phyloP scores from a whole-genome alignment of 75 land plant species.

The Larix kaempferi region DNA sequence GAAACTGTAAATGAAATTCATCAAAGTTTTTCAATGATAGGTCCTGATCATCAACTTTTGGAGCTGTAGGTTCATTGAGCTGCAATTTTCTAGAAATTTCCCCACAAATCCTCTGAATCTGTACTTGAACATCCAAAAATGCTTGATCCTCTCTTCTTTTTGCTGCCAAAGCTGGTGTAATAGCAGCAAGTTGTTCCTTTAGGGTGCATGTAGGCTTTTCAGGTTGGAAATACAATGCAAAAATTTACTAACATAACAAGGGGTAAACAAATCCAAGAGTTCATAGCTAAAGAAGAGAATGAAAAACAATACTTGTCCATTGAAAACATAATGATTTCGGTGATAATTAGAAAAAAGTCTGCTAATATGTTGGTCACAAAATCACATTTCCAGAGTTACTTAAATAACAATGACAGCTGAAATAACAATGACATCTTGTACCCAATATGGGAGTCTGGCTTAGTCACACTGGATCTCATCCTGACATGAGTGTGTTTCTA shows the following conservation, averaged over 20 bases:
- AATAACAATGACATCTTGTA: too few relatives aligned
- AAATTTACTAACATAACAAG: background rate
- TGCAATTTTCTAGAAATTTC: slow-evolving; percentile 68
- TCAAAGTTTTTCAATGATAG: slow-evolving; percentile 76
- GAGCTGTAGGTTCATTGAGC: slow-evolving; percentile 17
- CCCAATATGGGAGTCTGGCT: background rate
- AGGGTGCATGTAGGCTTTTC: slow-evolving; percentile 79
- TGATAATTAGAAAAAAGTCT: background rate
- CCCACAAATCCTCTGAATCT: slow-evolving; percentile 74
- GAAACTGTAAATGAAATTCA: slow-evolving; percentile 77
- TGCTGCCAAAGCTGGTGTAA: slow-evolving; percentile 75
- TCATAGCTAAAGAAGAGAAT: background rate
- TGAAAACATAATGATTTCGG: background rate
- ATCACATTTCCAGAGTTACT: background rate
- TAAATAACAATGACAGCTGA: background rate
- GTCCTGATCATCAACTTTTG: slow-evolving; percentile 67
- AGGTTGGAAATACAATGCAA: slow-evolving; percentile 34
- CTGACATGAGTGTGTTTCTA: background rate
- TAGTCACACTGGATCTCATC: background rate
- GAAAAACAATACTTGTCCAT: background rate
- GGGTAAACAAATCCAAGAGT: background rate
- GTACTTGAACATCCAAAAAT: slow-evolving; percentile 76
- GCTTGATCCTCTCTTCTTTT: slow-evolving; percentile 79
- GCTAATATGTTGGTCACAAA: background rate
- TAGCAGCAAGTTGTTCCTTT: slow-evolving; percentile 88